These are phyloP conservation scores for Cryptosporidium sp. DNA, from an alignment of 169 alveolate genomes.

Conservation along the genomic window DNA sequence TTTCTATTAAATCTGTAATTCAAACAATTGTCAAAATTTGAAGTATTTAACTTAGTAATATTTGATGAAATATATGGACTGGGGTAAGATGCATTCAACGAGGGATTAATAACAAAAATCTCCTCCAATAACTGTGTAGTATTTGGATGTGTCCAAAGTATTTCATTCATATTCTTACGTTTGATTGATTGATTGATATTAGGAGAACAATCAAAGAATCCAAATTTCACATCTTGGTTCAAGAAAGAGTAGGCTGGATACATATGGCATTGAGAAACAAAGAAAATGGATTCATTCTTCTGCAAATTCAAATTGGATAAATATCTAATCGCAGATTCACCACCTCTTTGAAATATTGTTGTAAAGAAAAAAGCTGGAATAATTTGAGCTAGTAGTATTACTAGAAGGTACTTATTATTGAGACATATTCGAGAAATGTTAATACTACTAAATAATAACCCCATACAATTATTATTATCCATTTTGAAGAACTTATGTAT, in stretches of 20 bases:
- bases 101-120: constrained; percentile 2
- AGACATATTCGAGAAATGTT: neutral
- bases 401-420: neutral
- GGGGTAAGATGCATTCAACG: neutral
- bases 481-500: neutral
- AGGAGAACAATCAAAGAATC: constrained; percentile 80
- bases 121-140: neutral
- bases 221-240: constrained; percentile 71
- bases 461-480: neutral
- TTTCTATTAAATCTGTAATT: constrained; percentile 23
- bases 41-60: too few relatives aligned
- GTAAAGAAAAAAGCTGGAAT: constrained; percentile 75
- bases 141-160: constrained; percentile 19
- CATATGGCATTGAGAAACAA: constrained; percentile 78
- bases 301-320: constrained; percentile 46
- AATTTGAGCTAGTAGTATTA: constrained; percentile 32
- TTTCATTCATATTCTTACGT: neutral
- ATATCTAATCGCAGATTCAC: constrained; percentile 58
- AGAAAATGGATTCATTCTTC: constrained; percentile 66
- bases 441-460: neutral
- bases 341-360: constrained; percentile 71
- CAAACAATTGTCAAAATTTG: constrained; percentile 1
- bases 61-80: constrained; percentile 11
- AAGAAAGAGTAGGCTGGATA: constrained; percentile 79
- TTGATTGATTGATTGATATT: constrained; percentile 9